These are phyloP conservation scores for Citrullus mucosospermus DNA, from an alignment of 306 rosid species.

Conservation along the genomic window DNA sequence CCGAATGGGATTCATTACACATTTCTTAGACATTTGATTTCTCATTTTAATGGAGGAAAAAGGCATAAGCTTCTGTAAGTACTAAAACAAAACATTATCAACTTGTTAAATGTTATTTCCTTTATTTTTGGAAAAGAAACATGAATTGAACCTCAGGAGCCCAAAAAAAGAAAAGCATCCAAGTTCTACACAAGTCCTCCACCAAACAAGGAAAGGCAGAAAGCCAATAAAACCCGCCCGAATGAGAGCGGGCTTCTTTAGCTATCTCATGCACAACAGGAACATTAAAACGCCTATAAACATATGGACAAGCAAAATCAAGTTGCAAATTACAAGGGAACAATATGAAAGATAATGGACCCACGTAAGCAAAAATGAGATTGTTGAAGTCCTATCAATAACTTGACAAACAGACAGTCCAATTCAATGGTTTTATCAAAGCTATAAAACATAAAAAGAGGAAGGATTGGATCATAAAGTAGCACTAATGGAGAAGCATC, in stretches of 20 bases:
- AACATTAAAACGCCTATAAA: background rate
- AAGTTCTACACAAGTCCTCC: background rate
- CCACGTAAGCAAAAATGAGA: background rate
- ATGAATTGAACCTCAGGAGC: background rate
- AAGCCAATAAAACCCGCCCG: background rate
- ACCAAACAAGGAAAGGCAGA: background rate
- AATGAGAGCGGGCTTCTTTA: background rate
- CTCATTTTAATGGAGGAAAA: background rate
- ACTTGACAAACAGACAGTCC: background rate
- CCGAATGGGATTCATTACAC: background rate
- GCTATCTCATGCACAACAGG: background rate
- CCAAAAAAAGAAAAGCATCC: background rate
- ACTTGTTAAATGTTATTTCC: background rate
- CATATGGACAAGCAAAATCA: background rate
- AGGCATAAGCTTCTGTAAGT: background rate
- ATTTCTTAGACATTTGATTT: background rate
- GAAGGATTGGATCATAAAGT: background rate
- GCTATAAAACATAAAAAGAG: background rate
- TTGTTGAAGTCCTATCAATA: background rate
- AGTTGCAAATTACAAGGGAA: background rate
- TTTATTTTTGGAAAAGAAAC: background rate
- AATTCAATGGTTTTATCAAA: background rate
- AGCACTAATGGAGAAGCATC: background rate
- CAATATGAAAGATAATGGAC: background rate
- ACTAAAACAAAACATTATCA: background rate